phyloP scores from a whole-genome alignment of 176 grass and related monocot genomes.

The Olyra latifolia region DNA sequence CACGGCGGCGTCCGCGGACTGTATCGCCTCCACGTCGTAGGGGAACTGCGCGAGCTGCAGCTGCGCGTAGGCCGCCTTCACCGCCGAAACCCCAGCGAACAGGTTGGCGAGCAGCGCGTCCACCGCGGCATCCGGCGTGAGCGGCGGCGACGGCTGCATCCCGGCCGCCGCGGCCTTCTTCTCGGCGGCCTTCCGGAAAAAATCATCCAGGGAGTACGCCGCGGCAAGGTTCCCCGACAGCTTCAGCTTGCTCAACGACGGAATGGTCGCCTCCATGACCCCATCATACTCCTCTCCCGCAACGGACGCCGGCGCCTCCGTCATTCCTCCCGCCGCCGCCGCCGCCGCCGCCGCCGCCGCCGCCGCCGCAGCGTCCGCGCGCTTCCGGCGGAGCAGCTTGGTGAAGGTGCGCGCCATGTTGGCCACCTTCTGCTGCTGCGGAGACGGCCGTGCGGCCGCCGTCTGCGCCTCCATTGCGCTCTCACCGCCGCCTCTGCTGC shows the following conservation, averaged over 20 bases:
- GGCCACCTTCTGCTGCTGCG: slow-evolving; percentile 49
- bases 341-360: background rate
- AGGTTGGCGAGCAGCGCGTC: slow-evolving; percentile 65
- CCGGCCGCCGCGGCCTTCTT: slow-evolving; percentile 22
- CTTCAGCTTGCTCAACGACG: slow-evolving; percentile 69
- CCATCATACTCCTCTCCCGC: slow-evolving; percentile 10
- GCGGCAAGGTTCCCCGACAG: slow-evolving; percentile 63
- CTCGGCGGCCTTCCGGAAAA: slow-evolving; percentile 50
- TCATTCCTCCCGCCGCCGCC: background rate
- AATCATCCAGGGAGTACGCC: slow-evolving; percentile 50
- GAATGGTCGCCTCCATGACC: slow-evolving; percentile 26
- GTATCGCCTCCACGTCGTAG: slow-evolving; percentile 76
- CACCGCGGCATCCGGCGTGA: slow-evolving; percentile 16
- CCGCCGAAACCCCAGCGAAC: slow-evolving; percentile 80
- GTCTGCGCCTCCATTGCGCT: slow-evolving; percentile 49
- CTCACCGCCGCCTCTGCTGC: background rate
- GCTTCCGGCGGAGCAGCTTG: slow-evolving; percentile 75
- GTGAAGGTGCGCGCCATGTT: slow-evolving; percentile 57
- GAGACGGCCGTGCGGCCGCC: slow-evolving; percentile 28
- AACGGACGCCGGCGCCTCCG: background rate
- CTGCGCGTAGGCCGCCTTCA: slow-evolving; percentile 92
- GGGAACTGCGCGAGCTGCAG: slow-evolving; percentile 89
- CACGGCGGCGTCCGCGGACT: slow-evolving; percentile 61
- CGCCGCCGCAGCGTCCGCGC: slow-evolving; percentile 12
- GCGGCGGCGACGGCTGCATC: background rate